Percentiles rank a stretch among this genome's conserved stretches.
Evolutionary conservation across 257 asterid species (phyloP).

Genomic region (Solanum etuberosum): DNA sequence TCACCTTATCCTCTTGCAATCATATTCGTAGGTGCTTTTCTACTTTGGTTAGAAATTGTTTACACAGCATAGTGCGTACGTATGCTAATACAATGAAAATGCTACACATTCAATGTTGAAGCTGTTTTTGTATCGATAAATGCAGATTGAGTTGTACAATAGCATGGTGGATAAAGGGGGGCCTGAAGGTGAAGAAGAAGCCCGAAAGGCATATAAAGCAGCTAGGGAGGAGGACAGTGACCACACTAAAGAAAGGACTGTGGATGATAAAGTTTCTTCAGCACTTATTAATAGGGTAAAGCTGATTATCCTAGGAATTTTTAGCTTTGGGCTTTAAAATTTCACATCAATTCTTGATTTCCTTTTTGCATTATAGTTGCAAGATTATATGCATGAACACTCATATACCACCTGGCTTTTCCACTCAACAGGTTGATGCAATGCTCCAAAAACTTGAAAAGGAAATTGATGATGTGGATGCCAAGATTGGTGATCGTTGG

Average conservation of each 20-base stretch:
- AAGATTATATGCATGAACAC: background rate
- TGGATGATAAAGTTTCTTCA: conserved; percentile 68
- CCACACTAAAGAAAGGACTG: conserved; percentile 40
- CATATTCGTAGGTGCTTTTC: background rate
- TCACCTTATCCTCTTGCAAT: background rate
- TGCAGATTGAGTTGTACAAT: conserved; percentile 81
- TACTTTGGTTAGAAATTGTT: background rate
- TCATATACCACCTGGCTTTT: conserved; percentile 10
- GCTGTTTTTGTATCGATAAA: conserved; percentile 3
- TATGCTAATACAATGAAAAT: background rate
- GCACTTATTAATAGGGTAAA: conserved; percentile 88
- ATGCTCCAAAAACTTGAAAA: conserved; percentile 97
- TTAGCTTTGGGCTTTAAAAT: background rate
- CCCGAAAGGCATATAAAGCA: conserved; percentile 71
- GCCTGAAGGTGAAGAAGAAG: conserved; percentile 59
- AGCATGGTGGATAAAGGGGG: conserved; percentile 83
- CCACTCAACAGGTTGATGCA: conserved; percentile 65
- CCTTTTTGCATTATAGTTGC: conserved; percentile 1
- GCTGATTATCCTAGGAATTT: background rate
- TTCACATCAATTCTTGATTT: background rate
- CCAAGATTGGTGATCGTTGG: conserved; percentile 87
- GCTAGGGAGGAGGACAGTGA: conserved; percentile 84
- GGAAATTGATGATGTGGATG: conserved; percentile 95
- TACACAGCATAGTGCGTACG: background rate
- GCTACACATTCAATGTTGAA: background rate